Evolutionary conservation across 2,329 filamentous ascomycete genomes (phyloP).

Genomic region (Arthrobotrys megalospora): DNA sequence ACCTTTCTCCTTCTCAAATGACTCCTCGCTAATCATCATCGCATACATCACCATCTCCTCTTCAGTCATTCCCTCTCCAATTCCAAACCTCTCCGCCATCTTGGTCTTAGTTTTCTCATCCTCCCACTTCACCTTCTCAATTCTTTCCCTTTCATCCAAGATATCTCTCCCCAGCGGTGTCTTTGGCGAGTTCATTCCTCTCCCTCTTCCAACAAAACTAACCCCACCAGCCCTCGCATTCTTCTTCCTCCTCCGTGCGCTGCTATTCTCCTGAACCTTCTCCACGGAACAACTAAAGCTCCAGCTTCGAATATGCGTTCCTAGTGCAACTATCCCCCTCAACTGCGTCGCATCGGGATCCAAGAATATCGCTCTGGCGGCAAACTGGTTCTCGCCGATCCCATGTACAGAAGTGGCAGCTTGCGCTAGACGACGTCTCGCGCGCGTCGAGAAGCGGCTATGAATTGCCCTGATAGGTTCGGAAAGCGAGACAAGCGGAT

Average conservation of each 20-base stretch:
- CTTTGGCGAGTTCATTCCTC: conserved; percentile 76
- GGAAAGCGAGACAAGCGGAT: conserved; percentile 85
- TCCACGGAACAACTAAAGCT: conserved; percentile 86
- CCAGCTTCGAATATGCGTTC: conserved; percentile 92
- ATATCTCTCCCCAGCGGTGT: conserved; percentile 84
- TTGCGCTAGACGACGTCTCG: conserved; percentile 78
- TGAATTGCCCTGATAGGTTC: conserved; percentile 89
- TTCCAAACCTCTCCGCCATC: conserved; percentile 84
- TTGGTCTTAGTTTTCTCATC: conserved; percentile 78
- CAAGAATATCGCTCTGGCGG: conserved; percentile 85
- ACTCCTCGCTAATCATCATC: conserved; percentile 77
- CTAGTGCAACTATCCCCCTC: conserved; percentile 87
- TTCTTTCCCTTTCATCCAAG: conserved; percentile 84
- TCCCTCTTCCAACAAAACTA: conserved; percentile 67
- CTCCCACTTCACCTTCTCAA: conserved; percentile 67
- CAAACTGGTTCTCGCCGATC: conserved; percentile 81
- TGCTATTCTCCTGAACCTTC: conserved; percentile 76
- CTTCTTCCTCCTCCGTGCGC: conserved; percentile 72
- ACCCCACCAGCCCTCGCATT: conserved; percentile 45
- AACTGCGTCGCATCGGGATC: conserved; percentile 90
- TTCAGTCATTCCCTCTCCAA: conserved; percentile 78
- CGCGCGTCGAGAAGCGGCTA: conserved; percentile 84
- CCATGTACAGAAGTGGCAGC: conserved; percentile 74
- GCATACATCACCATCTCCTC: conserved; percentile 77
- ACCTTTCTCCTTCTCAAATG: conserved; percentile 72